Percentiles rank a stretch among this genome's conserved stretches.
Conservation (phyloP, 2,329 filamentous ascomycete species). For the Fonsecaea monophora region DNA sequence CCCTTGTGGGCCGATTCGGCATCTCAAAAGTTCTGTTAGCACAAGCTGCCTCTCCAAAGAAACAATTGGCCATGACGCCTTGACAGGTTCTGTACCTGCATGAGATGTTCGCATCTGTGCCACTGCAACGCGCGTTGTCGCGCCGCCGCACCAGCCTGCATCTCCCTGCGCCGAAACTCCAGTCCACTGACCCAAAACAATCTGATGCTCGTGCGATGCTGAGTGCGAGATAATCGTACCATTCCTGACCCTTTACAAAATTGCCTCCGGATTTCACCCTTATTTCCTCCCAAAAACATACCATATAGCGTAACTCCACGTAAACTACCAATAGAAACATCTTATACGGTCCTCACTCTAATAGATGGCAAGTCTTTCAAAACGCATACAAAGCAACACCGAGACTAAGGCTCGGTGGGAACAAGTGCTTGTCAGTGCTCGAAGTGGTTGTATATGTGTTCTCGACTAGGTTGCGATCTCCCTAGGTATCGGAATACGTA, state of each 20-base stretch:
- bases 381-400: too few relatives aligned
- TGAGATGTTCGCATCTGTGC: not conserved
- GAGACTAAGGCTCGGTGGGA: too few relatives aligned
- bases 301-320: not conserved
- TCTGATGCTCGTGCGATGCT: not conserved
- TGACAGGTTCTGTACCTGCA: slow-evolving; percentile 7
- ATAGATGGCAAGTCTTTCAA: too few relatives aligned
- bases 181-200: not conserved
- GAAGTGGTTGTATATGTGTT: too few relatives aligned
- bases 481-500: too few relatives aligned
- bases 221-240: too few relatives aligned
- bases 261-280: not conserved
- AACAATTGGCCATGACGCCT: not conserved
- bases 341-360: too few relatives aligned
- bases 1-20: slow-evolving; percentile 31
- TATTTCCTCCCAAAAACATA: not conserved
- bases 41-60: not conserved
- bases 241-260: not conserved
- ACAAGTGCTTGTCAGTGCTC: too few relatives aligned
- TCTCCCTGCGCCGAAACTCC: not conserved
- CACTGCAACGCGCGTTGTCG: not conserved
- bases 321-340: not conserved
- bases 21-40: slow-evolving; percentile 9
- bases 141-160: not conserved
- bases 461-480: too few relatives aligned